Percentiles rank a stretch among this genome's conserved stretches.
Conservation (phyloP, 345 rosid genomes). For the Syzygium jambos region DNA sequence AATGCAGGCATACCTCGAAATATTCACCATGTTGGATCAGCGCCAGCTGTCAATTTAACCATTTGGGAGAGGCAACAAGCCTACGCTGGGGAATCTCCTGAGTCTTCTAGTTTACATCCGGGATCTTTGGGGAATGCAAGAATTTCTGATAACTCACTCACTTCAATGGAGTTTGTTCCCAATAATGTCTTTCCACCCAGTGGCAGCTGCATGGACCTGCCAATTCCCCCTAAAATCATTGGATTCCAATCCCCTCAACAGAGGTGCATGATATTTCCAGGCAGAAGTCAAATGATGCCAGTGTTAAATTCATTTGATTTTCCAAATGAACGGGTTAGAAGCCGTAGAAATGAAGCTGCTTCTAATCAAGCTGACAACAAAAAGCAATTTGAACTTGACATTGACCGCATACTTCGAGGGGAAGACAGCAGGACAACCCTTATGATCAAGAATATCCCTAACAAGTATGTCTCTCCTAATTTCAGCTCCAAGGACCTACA, state of each 20-base stretch:
- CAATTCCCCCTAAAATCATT: constrained; percentile 23
- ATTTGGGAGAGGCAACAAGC: constrained; percentile 72
- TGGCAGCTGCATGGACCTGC: constrained; percentile 51
- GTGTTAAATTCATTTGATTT: constrained; percentile 58
- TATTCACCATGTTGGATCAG: constrained; percentile 81
- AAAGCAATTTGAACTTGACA: constrained; percentile 84
- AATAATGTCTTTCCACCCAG: constrained; percentile 31
- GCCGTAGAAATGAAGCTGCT: constrained; percentile 69
- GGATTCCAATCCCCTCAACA: constrained; percentile 67
- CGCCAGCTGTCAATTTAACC: constrained; percentile 62
- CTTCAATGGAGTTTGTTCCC: constrained; percentile 18
- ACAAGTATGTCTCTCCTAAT: constrained; percentile 48
- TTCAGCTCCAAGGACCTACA: neutral
- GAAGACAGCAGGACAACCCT: constrained; percentile 84
- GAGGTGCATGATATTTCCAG: constrained; percentile 61
- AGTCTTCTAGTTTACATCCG: constrained; percentile 16
- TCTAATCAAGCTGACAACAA: constrained; percentile 59
- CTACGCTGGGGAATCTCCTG: constrained; percentile 70
- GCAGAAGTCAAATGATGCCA: constrained; percentile 56
- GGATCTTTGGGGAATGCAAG: constrained; percentile 27
- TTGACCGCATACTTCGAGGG: constrained; percentile 66
- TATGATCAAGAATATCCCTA: constrained; percentile 97
- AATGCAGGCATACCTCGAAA: constrained; percentile 39
- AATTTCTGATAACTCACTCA: constrained; percentile 13
- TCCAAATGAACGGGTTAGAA: constrained; percentile 65